These are phyloP conservation scores for Penicillium freii DNA, from an alignment of 2,329 filamentous ascomycete species.

Conservation along the genomic window DNA sequence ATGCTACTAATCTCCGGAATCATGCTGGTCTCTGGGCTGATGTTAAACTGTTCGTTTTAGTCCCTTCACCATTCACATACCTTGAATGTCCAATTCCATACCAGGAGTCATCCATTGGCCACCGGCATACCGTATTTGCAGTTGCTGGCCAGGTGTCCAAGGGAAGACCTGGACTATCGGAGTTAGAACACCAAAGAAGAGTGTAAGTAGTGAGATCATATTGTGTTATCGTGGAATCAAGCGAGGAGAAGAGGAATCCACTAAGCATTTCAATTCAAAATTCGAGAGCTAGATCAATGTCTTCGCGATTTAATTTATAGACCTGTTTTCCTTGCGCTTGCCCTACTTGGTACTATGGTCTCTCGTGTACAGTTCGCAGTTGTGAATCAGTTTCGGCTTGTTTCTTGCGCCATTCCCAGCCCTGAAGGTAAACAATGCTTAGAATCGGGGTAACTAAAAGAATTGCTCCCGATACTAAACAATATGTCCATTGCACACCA, in stretches of 20 bases:
- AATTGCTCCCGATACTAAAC: conserved; percentile 13
- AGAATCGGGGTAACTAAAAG: conserved; percentile 16
- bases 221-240: not conserved
- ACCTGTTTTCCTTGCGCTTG: too few species aligned
- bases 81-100: conserved; percentile 10
- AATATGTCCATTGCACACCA: conserved; percentile 22
- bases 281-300: not conserved
- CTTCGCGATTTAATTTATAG: not conserved
- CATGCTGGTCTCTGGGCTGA: conserved; percentile 5
- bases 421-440: conserved; percentile 18
- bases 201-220: not conserved
- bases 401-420: conserved; percentile 21
- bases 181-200: not conserved
- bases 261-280: not conserved
- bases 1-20: conserved; percentile 20
- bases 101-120: conserved; percentile 22
- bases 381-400: conserved; percentile 1
- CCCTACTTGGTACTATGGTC: not conserved
- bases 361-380: not conserved
- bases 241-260: too few species aligned
- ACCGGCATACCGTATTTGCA: conserved; percentile 22
- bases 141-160: not conserved
- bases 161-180: not conserved
- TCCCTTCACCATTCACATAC: not conserved
- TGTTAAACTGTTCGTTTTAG: not conserved